Evolutionary conservation across 208 protist genomes (phyloP), one percentile per base, ranked within the genome.

Genomic region (Trypanosoma conorhini): DNA sequence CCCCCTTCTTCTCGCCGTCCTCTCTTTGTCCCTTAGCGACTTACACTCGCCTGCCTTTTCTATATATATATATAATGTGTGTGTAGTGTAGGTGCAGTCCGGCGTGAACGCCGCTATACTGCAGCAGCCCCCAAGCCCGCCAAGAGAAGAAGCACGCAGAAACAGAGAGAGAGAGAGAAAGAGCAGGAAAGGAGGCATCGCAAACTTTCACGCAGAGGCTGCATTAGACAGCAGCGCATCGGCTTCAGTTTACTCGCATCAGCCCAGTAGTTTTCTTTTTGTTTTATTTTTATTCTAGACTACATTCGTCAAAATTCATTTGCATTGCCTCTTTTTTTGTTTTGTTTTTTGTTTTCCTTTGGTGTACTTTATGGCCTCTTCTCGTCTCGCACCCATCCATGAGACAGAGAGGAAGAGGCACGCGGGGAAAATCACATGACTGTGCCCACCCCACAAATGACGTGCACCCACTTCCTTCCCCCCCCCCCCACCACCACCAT

Each of bases 101-200:
- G 15, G 42, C 13, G 42, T 38, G 33, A 38, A 7, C 33, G 7
- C 33, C 33, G 4, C 33, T 38, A 38, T 38, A 38, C 33, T 38
- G 33, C 33, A 7, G 33, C 33, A 7, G 33, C 33, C 8, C 42
- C 42, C n/a, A n/a, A 46, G 1, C 5, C 42, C 5, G 15, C 42
- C 42, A 46, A 46, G 1, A 46, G 17, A 46, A 33, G 2, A 54
- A 12, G 35, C 26, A 24, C 33, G 51, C 46, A 67, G 12, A 42
- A 56, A 40, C 21, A 38, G 38, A 38, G 26, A 12, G 28, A 65
- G 9, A 65, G 52, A 77, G 48, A 76, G 28, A 55, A 46, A 70
- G 46, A 58, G 33, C 35, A 63, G 54, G 2, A 38, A 38, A 9
- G 7, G 7, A 38, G 33, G 33, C 7, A 38, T 38, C 33, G 7